Base-by-base conservation (phyloP, 805 yeast genomes). In the Yarrowia osloensis region DNA sequence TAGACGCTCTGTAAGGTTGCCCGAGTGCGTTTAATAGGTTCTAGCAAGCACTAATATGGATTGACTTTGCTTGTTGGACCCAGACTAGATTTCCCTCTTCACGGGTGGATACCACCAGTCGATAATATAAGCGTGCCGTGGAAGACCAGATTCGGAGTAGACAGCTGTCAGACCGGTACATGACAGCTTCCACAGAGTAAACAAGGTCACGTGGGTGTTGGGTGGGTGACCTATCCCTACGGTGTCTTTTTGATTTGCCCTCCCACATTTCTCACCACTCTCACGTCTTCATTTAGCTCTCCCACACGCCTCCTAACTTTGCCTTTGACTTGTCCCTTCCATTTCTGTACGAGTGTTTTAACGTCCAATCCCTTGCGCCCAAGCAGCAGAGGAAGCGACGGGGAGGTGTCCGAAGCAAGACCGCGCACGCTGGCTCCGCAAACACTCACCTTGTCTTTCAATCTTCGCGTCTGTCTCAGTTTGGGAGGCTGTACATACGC, bases 361-460 rank as follows among this genome's bases (percentile, higher is more conserved):
- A 50, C 57, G 24, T 21, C 39, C 57, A 50, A 50, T 50, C 57
- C 57, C 57, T 50, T 50, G 57, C 57, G 57, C 57, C 57, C 39
- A 21, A 50, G 28, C 40, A 21, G 57, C 57, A 42, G 40, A 50
- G 40, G 29, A 31, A 50, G 40, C 57, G 7, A 21, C 40, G 57
- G 40, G 57, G 52, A 47, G 33, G 33, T 47, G 5, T n/a, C 54
- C 54, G 54, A 49, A 49, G 29, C 17, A 28, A 49, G 37, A 17
- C 52, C 52, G 52, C 52, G 35, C 11, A 47, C 22, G 28, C 5
- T 24, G 49, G 28, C 7, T 8, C n/a, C 22, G 8, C 7, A 7
- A 42, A 17, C n/a, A n/a, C n/a, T n/a, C n/a, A 44, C 29, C 47
- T 21, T 42, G 29, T 44, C 49, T 22, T 24, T n/a, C 26, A 44